Base-by-base conservation (phyloP, 352 stramenopile species). In the Phytophthora chlamydospora region DNA sequence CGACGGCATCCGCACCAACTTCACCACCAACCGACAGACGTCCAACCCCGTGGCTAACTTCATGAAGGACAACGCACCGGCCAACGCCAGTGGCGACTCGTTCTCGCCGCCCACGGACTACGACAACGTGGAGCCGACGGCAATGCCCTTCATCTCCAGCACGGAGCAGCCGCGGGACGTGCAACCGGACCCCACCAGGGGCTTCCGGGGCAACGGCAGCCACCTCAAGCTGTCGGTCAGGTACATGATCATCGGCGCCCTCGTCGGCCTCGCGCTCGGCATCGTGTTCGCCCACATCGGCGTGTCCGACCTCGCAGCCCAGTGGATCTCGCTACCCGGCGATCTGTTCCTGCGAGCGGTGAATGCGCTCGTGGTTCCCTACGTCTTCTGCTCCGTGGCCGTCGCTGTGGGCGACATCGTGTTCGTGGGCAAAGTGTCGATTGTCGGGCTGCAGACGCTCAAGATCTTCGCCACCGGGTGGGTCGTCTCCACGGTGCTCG, bases 311-410 rank as follows among this genome's bases (percentile, higher is more conserved):
- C 39, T 83, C 2, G 58, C 66, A 0, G 75, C 77, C 9, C 52
- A 76, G 34, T 90, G 80, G 82, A 76, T 95, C 17, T 67, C 77
- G n/a, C 56, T 93, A 14, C 86, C 86, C 0, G 84, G 86, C 0
- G 78, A 93, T 7, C 63, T 95, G 40, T 95, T 93, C 58, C 58
- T 92, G 8, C 77, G 86, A 24, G 86, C 82, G 6, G 66, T 93
- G 33, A 92, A 89, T 61, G 79, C 80, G 27, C 66, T 95, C 5
- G 83, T 92, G n/a, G 58, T 95, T 11, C 86, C 86, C 16, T 88
- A 92, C 52, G 83, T 93, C 2, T 95, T 95, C 68, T 93, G 80
- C 49, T 83, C 81, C 0, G 83, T 95, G 12, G 80, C 84, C 0
- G 81, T 95, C 8, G 83, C 83, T 19, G 83, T 92, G 11, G 81